Conservation (phyloP, 1,284 basidiomycete genomes). For the Ceratobasidium sp. region DNA sequence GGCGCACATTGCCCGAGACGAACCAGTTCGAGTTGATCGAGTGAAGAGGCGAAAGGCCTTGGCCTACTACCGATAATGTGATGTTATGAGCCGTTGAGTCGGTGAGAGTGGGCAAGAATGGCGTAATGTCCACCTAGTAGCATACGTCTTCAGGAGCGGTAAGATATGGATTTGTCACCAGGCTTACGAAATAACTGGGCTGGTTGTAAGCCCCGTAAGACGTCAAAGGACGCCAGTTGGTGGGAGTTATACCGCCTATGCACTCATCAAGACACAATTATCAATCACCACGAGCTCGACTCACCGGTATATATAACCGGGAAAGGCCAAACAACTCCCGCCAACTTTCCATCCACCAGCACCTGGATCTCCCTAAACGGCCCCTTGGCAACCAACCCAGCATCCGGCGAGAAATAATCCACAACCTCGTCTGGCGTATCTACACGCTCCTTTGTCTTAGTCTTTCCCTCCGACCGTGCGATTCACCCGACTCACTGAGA, state of each 20-base stretch:
- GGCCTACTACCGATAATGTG: constrained; percentile 39
- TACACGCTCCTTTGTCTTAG: background rate
- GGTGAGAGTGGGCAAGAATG: constrained; percentile 41
- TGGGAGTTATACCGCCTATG: constrained; percentile 43
- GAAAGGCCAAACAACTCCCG: constrained; percentile 42
- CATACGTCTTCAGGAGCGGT: background rate
- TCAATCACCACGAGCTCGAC: too few relatives aligned
- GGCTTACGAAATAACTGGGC: constrained; percentile 41
- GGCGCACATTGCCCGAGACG: constrained; percentile 40
- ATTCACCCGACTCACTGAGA: constrained; percentile 15
- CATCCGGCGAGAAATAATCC: constrained; percentile 35
- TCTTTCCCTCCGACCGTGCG: background rate
- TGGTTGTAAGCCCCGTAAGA: constrained; percentile 44
- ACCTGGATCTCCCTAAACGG: constrained; percentile 45
- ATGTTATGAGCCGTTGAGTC: constrained; percentile 34
- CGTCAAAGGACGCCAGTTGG: constrained; percentile 44
- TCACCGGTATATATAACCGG: constrained; percentile 44
- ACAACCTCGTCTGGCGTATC: constrained; percentile 36
- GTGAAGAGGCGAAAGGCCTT: constrained; percentile 36
- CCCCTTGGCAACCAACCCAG: constrained; percentile 37
- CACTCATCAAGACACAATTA: background rate
- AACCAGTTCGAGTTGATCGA: constrained; percentile 43
- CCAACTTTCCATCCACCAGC: constrained; percentile 42
- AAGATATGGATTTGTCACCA: background rate
- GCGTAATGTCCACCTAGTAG: constrained; percentile 41